phyloP scores from a whole-genome alignment of 2,329 filamentous ascomycete genomes.

The Diaporthe citrichinensis region DNA sequence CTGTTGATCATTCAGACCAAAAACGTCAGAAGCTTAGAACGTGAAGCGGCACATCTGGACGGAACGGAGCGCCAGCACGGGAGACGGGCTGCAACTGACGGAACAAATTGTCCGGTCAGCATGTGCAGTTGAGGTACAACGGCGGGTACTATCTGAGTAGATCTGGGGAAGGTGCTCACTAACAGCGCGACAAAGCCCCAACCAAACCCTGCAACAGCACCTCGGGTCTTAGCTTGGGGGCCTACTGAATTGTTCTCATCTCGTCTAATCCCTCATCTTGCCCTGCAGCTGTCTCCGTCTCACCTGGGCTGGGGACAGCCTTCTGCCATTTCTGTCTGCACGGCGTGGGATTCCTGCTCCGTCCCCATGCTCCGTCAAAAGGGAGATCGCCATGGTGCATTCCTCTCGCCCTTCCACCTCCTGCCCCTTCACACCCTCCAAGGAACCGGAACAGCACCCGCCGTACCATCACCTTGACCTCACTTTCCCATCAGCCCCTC shows the following conservation, averaged over 20 bases:
- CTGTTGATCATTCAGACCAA: conserved; percentile 18
- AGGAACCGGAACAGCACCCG: neutral
- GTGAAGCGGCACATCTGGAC: neutral
- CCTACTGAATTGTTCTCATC: neutral
- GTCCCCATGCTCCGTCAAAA: neutral
- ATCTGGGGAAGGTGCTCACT: neutral
- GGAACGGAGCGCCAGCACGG: neutral
- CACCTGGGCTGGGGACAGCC: neutral
- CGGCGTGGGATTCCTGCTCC: neutral
- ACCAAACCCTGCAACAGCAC: neutral
- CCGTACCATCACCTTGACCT: neutral
- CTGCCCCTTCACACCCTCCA: neutral
- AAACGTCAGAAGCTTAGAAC: neutral
- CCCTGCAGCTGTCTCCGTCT: conserved; percentile 6
- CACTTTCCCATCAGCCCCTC: neutral
- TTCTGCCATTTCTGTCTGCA: neutral
- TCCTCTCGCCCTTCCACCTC: neutral
- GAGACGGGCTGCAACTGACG: neutral
- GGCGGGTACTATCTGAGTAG: neutral
- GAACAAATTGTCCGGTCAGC: conserved; percentile 19
- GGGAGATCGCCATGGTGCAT: no score
- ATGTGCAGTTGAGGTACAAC: neutral
- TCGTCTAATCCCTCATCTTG: neutral
- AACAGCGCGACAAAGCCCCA: neutral
- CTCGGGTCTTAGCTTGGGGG: neutral